phyloP scores from a whole-genome alignment of 2,329 filamentous ascomycete species.

The Curvularia eragrostidis region DNA sequence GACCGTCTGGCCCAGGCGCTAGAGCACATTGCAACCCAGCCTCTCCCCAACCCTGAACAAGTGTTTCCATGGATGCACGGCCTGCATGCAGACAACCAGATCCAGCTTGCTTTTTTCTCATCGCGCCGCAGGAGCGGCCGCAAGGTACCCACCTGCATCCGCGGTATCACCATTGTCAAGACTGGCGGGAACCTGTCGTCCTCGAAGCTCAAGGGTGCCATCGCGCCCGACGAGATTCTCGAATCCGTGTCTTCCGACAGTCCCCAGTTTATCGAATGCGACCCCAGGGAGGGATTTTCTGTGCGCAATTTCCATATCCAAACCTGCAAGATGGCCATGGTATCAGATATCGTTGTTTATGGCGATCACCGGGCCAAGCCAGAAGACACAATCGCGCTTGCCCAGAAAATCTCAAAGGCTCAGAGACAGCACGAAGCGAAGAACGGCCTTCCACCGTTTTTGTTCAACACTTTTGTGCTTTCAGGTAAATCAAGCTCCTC shows the following conservation, averaged over 20 bases:
- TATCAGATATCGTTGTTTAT: slow-evolving; percentile 93
- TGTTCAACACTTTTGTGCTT: slow-evolving; percentile 85
- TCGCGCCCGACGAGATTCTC: slow-evolving; percentile 81
- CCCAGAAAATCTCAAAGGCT: slow-evolving; percentile 71
- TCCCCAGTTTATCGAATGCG: slow-evolving; percentile 77
- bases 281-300: slow-evolving; percentile 89
- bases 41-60: slow-evolving; percentile 80
- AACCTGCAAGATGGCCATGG: slow-evolving; percentile 81
- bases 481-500: slow-evolving; percentile 54
- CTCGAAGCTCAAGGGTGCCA: slow-evolving; percentile 83
- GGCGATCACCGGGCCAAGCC: slow-evolving; percentile 71
- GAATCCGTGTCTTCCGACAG: slow-evolving; percentile 54
- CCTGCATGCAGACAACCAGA: slow-evolving; percentile 83
- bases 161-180: slow-evolving; percentile 86
- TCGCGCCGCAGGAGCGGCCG: slow-evolving; percentile 74
- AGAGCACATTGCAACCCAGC: slow-evolving; percentile 77
- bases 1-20: slow-evolving; percentile 73
- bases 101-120: slow-evolving; percentile 89
- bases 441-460: slow-evolving; percentile 63
- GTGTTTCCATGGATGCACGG: slow-evolving; percentile 98
- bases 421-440: slow-evolving; percentile 74
- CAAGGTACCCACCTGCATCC: slow-evolving; percentile 75
- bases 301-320: slow-evolving; percentile 98
- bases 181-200: slow-evolving; percentile 78
- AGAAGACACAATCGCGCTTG: slow-evolving; percentile 69